phyloP scores from a whole-genome alignment of 1,284 basidiomycete species.

The Apiotrichum veenhuisii region DNA sequence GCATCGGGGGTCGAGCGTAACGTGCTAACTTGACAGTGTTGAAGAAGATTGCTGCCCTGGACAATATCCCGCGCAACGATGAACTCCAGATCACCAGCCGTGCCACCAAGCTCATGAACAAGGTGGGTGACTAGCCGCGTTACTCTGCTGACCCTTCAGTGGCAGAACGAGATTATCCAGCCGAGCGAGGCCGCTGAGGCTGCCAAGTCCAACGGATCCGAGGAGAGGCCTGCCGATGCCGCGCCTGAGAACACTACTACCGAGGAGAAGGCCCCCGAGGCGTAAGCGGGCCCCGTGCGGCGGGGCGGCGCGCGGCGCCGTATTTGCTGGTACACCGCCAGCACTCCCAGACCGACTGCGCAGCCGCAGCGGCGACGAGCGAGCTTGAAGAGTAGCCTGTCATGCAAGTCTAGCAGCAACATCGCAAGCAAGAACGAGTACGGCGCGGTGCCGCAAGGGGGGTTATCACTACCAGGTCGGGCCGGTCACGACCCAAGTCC shows the following conservation, averaged over 20 bases:
- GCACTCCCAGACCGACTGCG: background rate
- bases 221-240: conserved; percentile 54
- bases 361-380: conserved; percentile 1
- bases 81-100: conserved; percentile 83
- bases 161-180: conserved; percentile 11
- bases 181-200: conserved; percentile 25
- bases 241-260: conserved; percentile 5
- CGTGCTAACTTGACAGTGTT: conserved; percentile 58
- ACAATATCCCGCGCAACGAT: conserved; percentile 70
- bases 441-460: background rate
- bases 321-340: background rate
- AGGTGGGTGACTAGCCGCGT: conserved; percentile 26
- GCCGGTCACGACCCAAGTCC: no score
- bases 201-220: conserved; percentile 22
- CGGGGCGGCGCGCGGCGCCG: no score
- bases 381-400: conserved; percentile 8
- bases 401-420: conserved; percentile 6
- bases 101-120: conserved; percentile 52
- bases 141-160: background rate
- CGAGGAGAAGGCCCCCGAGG: conserved; percentile 19
- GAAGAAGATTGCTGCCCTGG: conserved; percentile 79
- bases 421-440: background rate
- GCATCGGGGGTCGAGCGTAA: background rate
- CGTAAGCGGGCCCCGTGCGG: background rate
- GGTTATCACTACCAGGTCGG: no score